Evolutionary conservation across 1,139 yeast genomes (phyloP), one percentile per base, ranked within the genome.

Genomic region (Geotrichum carabidarum): DNA sequence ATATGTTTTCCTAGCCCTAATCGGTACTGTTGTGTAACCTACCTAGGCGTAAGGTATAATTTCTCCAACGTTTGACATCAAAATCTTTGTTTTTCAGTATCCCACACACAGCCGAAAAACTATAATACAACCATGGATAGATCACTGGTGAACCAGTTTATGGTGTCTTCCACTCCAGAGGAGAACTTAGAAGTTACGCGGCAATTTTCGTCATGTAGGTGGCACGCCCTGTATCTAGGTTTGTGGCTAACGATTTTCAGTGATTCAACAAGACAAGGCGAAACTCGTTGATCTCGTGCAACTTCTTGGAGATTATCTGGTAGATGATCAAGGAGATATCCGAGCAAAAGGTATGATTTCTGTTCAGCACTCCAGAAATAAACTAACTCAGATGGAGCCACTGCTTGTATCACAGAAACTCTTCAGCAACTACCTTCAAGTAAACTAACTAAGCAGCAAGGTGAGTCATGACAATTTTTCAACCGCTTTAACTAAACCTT

Each of bases 281-380:
- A 74, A 79, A 36, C 71, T 86, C 22, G 68, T 85, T 14, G 78
- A 76, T 36, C 71, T 85, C 48, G 79, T 86, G 32, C 74, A 79
- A 53, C 65, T 73, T 2, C 68, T 86, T 45, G 88, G 87, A 4
- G 78, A 75, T 18, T 78, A 80, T 55, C 73, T 91, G 51, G 85
- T 93, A 0, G 82, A 90, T 9, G 89, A 84, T 5, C 83, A 82
- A 53, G 82, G 78, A 45, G 63, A 71, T 1, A 70, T 80, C 15
- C 70, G 95, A 56, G 63, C 74, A 1, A 70, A 64, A 50, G 62
- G 67, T 54, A 60, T 50, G 59, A 59, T 34, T 38, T 1, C 47
- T 6, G 4, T 45, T 36, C 15, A 40, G 34, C 8, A n/a, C 17
- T 37, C 3, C 8, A 14, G 15, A n/a, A 37, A 6, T 37, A 37